Base-by-base conservation (phyloP, 176 grass and related monocot species). In the Carex pumila region DNA sequence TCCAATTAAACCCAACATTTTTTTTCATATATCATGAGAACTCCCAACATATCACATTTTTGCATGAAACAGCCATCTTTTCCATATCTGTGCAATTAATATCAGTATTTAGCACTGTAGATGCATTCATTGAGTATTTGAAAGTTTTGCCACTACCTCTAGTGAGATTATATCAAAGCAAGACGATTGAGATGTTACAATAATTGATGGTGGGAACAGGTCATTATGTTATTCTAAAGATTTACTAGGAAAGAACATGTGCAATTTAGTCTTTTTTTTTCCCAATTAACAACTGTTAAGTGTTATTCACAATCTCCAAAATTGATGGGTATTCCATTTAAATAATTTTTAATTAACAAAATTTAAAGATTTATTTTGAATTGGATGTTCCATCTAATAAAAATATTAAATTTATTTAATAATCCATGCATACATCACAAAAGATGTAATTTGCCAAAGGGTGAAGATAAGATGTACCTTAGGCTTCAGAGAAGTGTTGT, bases 401-500 rank as follows among this genome's bases (percentile, higher is more conserved):
- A 25, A 25, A 25, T 25, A 25, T 25, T 25, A 25, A 25, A 25
- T 25, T 25, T 25, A 25, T 25, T 25, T 25, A 25, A 25, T 25
- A 25, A 25, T 25, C 25, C 62, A 13, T 65, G 25, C 62, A 65
- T 65, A 31, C 45, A 71, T 71, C 7, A 47, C 2, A 71, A 71
- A 45, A 45, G 7, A 7, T 45, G 18, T 11, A 45, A 12, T 75
- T 75, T 31, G 11, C 73, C 5, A 34, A 5, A 78, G 34, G 56
- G 22, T 17, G 52, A 78, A 56, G 21, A 34, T 17, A 57, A 78
- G 29, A 14, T 56, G 49, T 90, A 95, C 96, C 96, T 93, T 98
- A 34, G 96, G 64, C 60, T 93, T 91, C 6, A 95, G 80, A 60
- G 89, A 84, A 79, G 87, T 85, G 67, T 98, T 95, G 30, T 98